Conservation (phyloP, 2,329 filamentous ascomycete genomes). For the Fusarium pseudoanthophilum region DNA sequence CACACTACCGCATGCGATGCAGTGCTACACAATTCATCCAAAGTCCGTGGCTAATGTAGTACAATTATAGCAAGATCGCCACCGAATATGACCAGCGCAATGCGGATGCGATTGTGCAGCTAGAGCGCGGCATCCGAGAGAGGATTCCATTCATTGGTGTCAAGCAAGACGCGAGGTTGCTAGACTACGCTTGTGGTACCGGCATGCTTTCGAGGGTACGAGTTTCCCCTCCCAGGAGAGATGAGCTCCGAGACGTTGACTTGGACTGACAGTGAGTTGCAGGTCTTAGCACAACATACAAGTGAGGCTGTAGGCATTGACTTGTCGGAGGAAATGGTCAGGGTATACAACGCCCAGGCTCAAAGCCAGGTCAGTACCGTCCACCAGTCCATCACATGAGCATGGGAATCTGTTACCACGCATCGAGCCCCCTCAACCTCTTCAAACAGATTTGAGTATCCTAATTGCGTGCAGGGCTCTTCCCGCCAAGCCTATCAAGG, state of each 20-base stretch:
- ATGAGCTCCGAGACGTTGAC: not conserved
- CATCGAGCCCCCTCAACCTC: not conserved
- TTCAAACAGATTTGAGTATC: not conserved
- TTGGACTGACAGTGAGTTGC: not conserved
- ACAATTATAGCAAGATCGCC: constrained; percentile 45
- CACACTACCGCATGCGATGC: constrained; percentile 1
- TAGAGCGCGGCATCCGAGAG: constrained; percentile 65
- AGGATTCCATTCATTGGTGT: constrained; percentile 71
- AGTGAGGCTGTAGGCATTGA: constrained; percentile 75
- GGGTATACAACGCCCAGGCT: constrained; percentile 71
- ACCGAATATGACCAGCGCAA: constrained; percentile 62
- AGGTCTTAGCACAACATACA: constrained; percentile 41
- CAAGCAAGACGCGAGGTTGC: constrained; percentile 59
- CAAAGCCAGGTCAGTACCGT: constrained; percentile 58
- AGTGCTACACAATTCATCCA: not conserved
- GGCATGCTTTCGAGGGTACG: constrained; percentile 72
- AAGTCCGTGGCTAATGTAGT: constrained; percentile 30
- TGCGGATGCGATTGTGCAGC: constrained; percentile 60
- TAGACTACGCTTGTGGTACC: constrained; percentile 83
- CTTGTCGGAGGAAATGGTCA: constrained; percentile 76
- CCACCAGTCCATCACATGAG: not conserved
- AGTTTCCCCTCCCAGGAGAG: constrained; percentile 11
- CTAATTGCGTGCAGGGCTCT: constrained; percentile 30
- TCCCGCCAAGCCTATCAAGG: constrained; percentile 67
- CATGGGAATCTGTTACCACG: not conserved